A percentile compares a stretch with the other conserved stretches of the same genome.
Evolutionary conservation across 768 basidiomycete genomes (phyloP).

Genomic region (Auricularia sp.): DNA sequence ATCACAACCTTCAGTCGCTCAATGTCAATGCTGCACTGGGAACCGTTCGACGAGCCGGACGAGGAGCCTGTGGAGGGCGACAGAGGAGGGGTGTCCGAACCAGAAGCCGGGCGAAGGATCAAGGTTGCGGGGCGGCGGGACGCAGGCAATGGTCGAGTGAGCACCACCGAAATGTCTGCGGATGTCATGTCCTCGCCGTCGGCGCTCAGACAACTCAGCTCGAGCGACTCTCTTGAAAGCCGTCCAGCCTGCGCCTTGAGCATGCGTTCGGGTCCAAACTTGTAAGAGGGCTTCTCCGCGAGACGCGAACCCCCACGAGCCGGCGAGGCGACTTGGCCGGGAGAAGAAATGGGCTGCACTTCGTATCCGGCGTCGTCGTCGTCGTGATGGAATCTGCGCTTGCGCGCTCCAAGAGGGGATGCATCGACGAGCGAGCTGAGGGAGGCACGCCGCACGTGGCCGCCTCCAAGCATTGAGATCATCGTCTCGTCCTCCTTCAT

Average conservation of each 20-base stretch:
- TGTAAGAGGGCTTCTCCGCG: slow-evolving; percentile 46
- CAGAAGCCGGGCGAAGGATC: slow-evolving; percentile 49
- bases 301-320: slow-evolving; percentile 32
- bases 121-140: slow-evolving; percentile 46
- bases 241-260: slow-evolving; percentile 52
- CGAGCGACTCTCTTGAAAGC: slow-evolving; percentile 55
- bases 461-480: slow-evolving; percentile 80
- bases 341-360: not conserved
- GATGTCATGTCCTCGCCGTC: slow-evolving; percentile 53
- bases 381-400: slow-evolving; percentile 40
- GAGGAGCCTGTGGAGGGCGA: slow-evolving; percentile 60
- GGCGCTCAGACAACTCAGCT: slow-evolving; percentile 53
- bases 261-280: slow-evolving; percentile 60
- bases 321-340: slow-evolving; percentile 22
- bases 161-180: slow-evolving; percentile 36
- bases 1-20: slow-evolving; percentile 49
- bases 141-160: slow-evolving; percentile 46
- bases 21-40: slow-evolving; percentile 70
- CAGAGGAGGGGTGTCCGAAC: slow-evolving; percentile 53
- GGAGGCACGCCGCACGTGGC: slow-evolving; percentile 59
- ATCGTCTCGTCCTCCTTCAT: slow-evolving; percentile 68
- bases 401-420: slow-evolving; percentile 57
- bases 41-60: slow-evolving; percentile 45
- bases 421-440: slow-evolving; percentile 55
- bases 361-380: slow-evolving; percentile 19